Conservation (phyloP, 164 flowering plant species). For the Protea cynaroides region DNA sequence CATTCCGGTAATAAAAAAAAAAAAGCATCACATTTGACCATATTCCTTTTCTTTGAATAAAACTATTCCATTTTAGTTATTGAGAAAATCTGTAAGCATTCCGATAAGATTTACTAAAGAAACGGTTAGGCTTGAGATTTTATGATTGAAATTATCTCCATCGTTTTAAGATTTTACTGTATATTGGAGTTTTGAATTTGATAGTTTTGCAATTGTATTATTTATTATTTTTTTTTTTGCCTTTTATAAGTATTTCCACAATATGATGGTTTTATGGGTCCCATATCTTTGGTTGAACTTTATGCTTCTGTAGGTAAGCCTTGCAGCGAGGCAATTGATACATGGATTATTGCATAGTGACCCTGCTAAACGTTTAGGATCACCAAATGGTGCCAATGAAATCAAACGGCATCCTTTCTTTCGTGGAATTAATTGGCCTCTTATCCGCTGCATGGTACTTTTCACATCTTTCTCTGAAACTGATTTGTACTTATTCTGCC, state of each 20-base stretch:
- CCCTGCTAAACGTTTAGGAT: conserved; percentile 72
- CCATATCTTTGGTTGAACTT: background rate
- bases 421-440: conserved; percentile 88
- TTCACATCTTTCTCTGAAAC: background rate
- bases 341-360: conserved; percentile 74
- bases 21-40: background rate
- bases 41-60: background rate
- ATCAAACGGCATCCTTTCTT: conserved; percentile 87
- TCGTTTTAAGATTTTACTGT: background rate
- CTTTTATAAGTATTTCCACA: background rate
- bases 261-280: background rate
- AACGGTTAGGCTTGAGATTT: background rate
- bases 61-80: background rate
- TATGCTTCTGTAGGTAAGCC: conserved; percentile 58
- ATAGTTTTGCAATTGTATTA: too few species aligned
- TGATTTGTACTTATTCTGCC: too few species aligned
- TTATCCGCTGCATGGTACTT: conserved; percentile 88
- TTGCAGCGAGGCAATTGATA: conserved; percentile 79
- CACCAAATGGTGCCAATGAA: conserved; percentile 76
- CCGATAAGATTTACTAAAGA: background rate
- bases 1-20: conserved; percentile 52
- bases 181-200: too few species aligned
- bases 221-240: too few species aligned
- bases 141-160: background rate
- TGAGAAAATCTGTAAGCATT: too few species aligned